Percentiles rank a stretch among this genome's conserved stretches.
phyloP scores from a whole-genome alignment of 176 grass and related monocot genomes.

The Poa annua region DNA sequence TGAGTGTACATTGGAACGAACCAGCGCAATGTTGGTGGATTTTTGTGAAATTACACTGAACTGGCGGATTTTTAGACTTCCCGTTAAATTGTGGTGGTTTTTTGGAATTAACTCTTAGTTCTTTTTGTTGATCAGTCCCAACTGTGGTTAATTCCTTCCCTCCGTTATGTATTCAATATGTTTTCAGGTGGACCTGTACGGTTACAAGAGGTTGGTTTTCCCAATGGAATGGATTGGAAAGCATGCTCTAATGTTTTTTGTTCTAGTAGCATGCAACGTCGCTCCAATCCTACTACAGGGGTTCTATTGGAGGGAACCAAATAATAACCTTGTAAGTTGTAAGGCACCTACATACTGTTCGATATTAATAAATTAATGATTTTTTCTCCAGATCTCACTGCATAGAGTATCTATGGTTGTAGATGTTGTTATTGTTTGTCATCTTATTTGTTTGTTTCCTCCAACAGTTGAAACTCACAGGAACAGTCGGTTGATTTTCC shows the following conservation, averaged over 20 bases:
- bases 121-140: too few species aligned
- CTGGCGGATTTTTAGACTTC: too few species aligned
- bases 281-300: slow-evolving; percentile 65
- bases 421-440: neutral
- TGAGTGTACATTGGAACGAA: too few species aligned
- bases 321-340: slow-evolving; percentile 79
- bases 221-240: slow-evolving; percentile 80
- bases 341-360: slow-evolving; percentile 11
- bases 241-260: slow-evolving; percentile 78
- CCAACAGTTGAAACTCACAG: neutral
- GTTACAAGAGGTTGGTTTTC: slow-evolving; percentile 49
- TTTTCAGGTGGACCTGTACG: slow-evolving; percentile 69
- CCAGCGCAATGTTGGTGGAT: too few species aligned
- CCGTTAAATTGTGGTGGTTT: too few species aligned
- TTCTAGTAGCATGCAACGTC: slow-evolving; percentile 73
- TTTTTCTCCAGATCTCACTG: neutral
- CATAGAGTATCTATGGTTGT: neutral
- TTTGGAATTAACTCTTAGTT: too few species aligned
- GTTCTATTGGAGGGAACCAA: slow-evolving; percentile 65
- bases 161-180: neutral
- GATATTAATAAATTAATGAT: neutral
- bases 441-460: neutral
- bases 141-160: neutral
- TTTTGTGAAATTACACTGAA: too few species aligned
- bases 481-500: neutral